Evolutionary conservation across 202 grass and related monocot genomes (phyloP), one percentile per base, ranked within the genome.

Genomic region (Saccharum hybrid): DNA sequence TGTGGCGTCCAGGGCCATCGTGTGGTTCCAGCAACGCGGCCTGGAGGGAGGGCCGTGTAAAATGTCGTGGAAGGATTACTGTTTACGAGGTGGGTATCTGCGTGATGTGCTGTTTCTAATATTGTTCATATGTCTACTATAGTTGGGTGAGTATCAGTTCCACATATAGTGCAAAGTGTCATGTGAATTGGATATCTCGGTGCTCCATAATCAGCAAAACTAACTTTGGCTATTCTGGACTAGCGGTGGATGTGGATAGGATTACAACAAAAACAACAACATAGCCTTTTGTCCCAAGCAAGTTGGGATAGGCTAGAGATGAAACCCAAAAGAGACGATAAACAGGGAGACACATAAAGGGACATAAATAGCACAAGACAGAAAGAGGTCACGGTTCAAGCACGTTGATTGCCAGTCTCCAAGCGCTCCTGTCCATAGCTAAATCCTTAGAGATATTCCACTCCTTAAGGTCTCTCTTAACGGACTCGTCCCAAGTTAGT

Each of bases 1-100:
- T 2, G 71, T 96, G 67, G 88, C 94, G 2, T 96, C 96, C 14
- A 92, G 65, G 78, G 76, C 45, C 28, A 92, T 99, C 28, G 69
- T 94, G 45, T 99, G 90, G 80, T 90, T 90, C 71, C 96, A 91
- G 74, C 76, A 90, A 28, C 88, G 83, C 54, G 80, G 79, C 54
- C 82, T 87, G 12, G 87, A 85, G 80, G 46, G 80, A 68, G 79
- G 19, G 48, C 34, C 74, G 22, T 74, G 63, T 81, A 40, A 64
- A 81, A 96, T 96, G 93, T 79, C 96, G 26, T 94, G 96, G 91
- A 99, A 81, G 68, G 93, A 99, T 68, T 99, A 99, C 86, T 87
- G 85, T 49, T 72, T 84, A 68, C 78, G 88, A 94, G 93, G 96
- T 98, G 68, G 16, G 67, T 54, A 2, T 59, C 54, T 59, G n/a